Base-by-base conservation (phyloP, 768 basidiomycete genomes). In the Trametes cubensis region DNA sequence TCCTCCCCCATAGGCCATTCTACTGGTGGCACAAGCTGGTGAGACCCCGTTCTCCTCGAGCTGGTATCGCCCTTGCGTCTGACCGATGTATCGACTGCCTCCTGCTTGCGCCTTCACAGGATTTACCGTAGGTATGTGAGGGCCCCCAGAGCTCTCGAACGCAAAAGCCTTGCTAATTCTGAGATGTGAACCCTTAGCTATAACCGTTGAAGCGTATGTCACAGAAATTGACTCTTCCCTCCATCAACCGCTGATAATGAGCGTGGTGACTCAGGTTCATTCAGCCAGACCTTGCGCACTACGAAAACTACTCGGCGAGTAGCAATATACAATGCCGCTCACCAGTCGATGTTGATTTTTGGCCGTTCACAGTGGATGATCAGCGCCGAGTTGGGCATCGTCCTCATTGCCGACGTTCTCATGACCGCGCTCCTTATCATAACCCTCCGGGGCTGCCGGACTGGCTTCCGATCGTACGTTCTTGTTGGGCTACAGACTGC, bases 151-250 rank as follows among this genome's bases (percentile, higher is more conserved):
- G n/a, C n/a, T n/a, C n/a, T n/a, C n/a, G n/a, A n/a, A n/a, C n/a
- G n/a, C n/a, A n/a, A 7, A 6, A n/a, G 4, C 7, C 20, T 7
- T 10, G 26, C 17, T 30, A 4, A 51, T 28, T 1, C 11, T 17
- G 11, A 13, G 15, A n/a, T n/a, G n/a, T n/a, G n/a, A n/a, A n/a
- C n/a, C 11, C 1, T 6, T 21, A 52, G 51, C 51, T 39, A 14
- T 52, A 8, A 52, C 51, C 1, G 51, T 52, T 28, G 51, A 52
- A 39, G 51, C 51, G 51, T 52, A 1, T n/a, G 51, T 52, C n/a
- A n/a, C n/a, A n/a, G n/a, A n/a, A n/a, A n/a, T n/a, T n/a, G n/a
- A n/a, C n/a, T n/a, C n/a, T n/a, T n/a, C n/a, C n/a, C n/a, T n/a
- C n/a, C n/a, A n/a, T n/a, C n/a, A n/a, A n/a, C n/a, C n/a, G n/a